Conservation (phyloP, 176 grass and related monocot genomes). For the Poa pratensis region DNA sequence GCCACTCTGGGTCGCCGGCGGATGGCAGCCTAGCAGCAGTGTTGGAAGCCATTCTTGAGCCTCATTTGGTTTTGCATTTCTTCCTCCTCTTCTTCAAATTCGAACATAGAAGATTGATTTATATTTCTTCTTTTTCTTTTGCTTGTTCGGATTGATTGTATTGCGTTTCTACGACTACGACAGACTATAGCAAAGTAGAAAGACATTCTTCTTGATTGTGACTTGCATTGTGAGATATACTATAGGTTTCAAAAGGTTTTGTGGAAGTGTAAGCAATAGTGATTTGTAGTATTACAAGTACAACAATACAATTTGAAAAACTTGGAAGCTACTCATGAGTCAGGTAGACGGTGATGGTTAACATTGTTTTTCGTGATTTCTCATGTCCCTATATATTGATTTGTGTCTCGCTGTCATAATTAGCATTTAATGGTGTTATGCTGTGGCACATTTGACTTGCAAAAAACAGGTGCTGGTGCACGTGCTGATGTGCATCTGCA, state of each 20-base stretch:
- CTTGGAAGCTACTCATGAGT: constrained; percentile 55
- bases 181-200: background rate
- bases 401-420: background rate
- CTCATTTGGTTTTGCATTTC: constrained; percentile 15
- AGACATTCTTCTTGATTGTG: constrained; percentile 3
- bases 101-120: constrained; percentile 6
- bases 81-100: background rate
- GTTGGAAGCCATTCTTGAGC: constrained; percentile 48
- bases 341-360: background rate
- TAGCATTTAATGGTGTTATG: constrained; percentile 26
- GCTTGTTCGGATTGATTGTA: background rate
- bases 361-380: background rate
- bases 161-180: background rate
- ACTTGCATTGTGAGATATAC: constrained; percentile 13
- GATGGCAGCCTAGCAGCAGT: constrained; percentile 36
- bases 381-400: background rate
- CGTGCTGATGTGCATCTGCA: constrained; percentile 13
- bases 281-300: constrained; percentile 36
- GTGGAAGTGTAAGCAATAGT: background rate
- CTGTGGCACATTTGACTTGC: constrained; percentile 47
- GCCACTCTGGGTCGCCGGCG: constrained; percentile 58
- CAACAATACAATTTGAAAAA: constrained; percentile 5
- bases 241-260: background rate
- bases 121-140: background rate
- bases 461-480: constrained; percentile 11